Evolutionary conservation across 2,329 filamentous ascomycete species (phyloP).

Genomic region (Sphaerostilbella broomeana): DNA sequence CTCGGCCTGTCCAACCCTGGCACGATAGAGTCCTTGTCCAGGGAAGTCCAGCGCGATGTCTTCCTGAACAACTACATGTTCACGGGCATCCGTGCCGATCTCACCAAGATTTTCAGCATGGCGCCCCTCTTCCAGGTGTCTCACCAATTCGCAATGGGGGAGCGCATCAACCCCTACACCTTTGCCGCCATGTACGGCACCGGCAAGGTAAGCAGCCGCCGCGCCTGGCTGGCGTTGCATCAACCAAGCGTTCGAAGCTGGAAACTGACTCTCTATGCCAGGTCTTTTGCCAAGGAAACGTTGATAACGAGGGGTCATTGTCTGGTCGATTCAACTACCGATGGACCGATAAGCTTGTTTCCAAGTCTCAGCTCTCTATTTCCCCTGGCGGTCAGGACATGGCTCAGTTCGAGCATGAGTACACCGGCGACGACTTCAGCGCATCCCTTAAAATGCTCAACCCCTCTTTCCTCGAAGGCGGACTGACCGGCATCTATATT

Average conservation of each 20-base stretch:
- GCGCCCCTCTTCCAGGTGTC: constrained; percentile 93
- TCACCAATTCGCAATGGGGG: constrained; percentile 92
- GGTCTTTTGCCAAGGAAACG: constrained; percentile 91
- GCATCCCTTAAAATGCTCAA: constrained; percentile 91
- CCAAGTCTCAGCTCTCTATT: constrained; percentile 84
- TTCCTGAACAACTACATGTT: constrained; percentile 97
- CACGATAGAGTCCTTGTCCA: constrained; percentile 79
- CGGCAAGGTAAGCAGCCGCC: constrained; percentile 65
- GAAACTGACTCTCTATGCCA: constrained; percentile 32
- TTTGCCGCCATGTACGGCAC: constrained; percentile 93
- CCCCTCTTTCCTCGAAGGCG: constrained; percentile 87
- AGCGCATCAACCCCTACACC: constrained; percentile 87
- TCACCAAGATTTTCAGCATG: constrained; percentile 94
- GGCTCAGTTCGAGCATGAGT: constrained; percentile 92
- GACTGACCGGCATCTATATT: constrained; percentile 89
- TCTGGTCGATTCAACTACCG: constrained; percentile 89
- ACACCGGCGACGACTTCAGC: constrained; percentile 87
- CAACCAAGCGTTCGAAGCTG: too few species aligned
- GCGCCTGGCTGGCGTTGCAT: too few species aligned
- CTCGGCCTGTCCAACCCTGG: constrained; percentile 89
- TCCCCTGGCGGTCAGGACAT: constrained; percentile 76
- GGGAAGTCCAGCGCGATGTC: constrained; percentile 93
- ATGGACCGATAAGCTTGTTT: constrained; percentile 72
- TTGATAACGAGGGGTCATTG: constrained; percentile 87
- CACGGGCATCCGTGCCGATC: constrained; percentile 87